Evolutionary conservation across 2,329 filamentous ascomycete species (phyloP), one percentile per base, ranked within the genome.

Genomic region (Monilinia aucupariae): DNA sequence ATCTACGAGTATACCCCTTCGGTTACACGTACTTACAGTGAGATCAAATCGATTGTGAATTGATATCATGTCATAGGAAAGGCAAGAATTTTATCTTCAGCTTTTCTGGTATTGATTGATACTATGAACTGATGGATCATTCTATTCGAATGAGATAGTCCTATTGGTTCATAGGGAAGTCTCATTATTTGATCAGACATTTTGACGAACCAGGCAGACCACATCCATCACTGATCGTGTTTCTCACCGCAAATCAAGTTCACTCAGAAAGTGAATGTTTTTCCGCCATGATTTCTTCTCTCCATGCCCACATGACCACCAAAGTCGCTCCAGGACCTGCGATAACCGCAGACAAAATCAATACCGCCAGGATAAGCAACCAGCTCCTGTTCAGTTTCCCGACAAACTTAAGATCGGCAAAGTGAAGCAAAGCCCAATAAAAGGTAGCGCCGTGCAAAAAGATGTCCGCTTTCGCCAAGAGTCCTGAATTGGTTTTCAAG

Each of bases 371-470:
- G 27, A 75, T 65, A 17, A 54, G 68, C 3, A 39, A 34, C 56
- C 56, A 59, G 13, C 66, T 64, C 9, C 63, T 50, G 13, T 55
- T 54, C 0, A 72, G 54, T 66, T 74, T 76, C 1, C 71, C 68
- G 0, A 69, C 71, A 22, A 55, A 67, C 63, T 74, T 76, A 50
- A 76, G 64, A 62, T 77, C 75, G 41, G 64, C 63, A 61, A 76
- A 71, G 25, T 69, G 69, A 53, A 75, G 67, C 27, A 70, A 47
- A 1, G 70, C 67, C 75, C 74, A 77, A n/a, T 74, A 48, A 13
- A 63, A 34, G 7, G 67, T 66, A 7, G 67, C 66, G n/a, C 70
- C 62, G 47, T 70, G 69, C 41, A 64, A 63, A 4, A 64, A 64
- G 34, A 66, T 59, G 3, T 51, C 65, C 27, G 66, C 50, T 27